A percentile compares a stretch with the other conserved stretches of the same genome.
phyloP scores from a whole-genome alignment of 257 asterid species.

The Nicotiana undulata region DNA sequence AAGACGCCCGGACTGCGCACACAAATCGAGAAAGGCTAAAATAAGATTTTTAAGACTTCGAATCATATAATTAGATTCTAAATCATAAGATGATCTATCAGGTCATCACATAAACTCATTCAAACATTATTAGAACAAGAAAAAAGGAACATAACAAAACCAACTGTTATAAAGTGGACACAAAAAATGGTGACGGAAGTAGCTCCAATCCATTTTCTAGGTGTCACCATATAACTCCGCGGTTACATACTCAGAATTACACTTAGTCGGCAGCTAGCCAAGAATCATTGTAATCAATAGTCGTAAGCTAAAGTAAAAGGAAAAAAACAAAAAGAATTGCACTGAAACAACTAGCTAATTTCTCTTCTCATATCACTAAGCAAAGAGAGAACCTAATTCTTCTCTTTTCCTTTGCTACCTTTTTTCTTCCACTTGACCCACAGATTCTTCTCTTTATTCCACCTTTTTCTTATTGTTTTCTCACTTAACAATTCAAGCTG shows the following conservation, averaged over 20 bases:
- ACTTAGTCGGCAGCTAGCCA: background rate
- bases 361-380: background rate
- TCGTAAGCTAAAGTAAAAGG: background rate
- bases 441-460: background rate
- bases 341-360: background rate
- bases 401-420: background rate
- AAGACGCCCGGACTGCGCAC: too few relatives aligned
- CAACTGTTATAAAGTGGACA: background rate
- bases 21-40: too few relatives aligned
- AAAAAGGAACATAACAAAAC: background rate
- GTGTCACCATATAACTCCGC: background rate
- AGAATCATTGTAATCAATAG: background rate
- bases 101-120: too few relatives aligned
- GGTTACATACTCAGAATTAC: background rate
- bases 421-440: background rate
- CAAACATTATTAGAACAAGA: too few relatives aligned
- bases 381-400: slow-evolving; percentile 1
- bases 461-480: background rate
- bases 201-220: background rate
- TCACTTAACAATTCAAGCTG: background rate
- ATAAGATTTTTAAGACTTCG: too few relatives aligned
- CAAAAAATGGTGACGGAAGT: background rate
- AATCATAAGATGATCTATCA: too few relatives aligned
- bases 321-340: background rate
- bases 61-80: too few relatives aligned